These are phyloP conservation scores for Hypoxylon sp. DNA, from an alignment of 2,329 filamentous ascomycete species.

Conservation along the genomic window DNA sequence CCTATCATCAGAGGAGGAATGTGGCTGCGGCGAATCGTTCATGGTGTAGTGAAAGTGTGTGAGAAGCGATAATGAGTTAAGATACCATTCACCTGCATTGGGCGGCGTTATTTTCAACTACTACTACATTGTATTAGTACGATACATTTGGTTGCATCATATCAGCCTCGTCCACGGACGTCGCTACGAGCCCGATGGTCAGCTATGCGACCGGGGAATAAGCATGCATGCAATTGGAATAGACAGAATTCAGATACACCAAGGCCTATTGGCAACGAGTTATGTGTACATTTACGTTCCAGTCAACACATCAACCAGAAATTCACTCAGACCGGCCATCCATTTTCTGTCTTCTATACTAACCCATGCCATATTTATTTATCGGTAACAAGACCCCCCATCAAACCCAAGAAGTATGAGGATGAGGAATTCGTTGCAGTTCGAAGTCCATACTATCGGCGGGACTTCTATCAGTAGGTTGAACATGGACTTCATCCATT, in stretches of 20 bases:
- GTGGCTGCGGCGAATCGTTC: slow-evolving; percentile 95
- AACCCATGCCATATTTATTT: no score
- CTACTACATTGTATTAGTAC: slow-evolving; percentile 20
- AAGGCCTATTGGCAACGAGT: no score
- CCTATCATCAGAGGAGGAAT: slow-evolving; percentile 84
- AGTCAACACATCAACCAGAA: no score
- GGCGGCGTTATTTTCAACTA: slow-evolving; percentile 39
- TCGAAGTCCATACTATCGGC: slow-evolving; percentile 9
- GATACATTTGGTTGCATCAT: not conserved
- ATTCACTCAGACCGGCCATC: no score
- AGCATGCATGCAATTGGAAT: no score
- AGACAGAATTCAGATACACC: no score
- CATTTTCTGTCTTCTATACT: no score
- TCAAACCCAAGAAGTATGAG: slow-evolving; percentile 19
- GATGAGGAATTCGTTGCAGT: slow-evolving; percentile 7
- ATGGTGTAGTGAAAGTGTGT: slow-evolving; percentile 66
- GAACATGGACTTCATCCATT: slow-evolving; percentile 24
- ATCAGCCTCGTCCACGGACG: not conserved
- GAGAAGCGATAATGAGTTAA: slow-evolving; percentile 17
- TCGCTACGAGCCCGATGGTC: not conserved
- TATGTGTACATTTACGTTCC: no score
- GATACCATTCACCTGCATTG: slow-evolving; percentile 40
- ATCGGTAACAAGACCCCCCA: no score
- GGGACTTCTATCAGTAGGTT: slow-evolving; percentile 6
- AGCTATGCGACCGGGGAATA: not conserved